phyloP scores from a whole-genome alignment of 305 asterid genomes.

The Rubia occidens region DNA sequence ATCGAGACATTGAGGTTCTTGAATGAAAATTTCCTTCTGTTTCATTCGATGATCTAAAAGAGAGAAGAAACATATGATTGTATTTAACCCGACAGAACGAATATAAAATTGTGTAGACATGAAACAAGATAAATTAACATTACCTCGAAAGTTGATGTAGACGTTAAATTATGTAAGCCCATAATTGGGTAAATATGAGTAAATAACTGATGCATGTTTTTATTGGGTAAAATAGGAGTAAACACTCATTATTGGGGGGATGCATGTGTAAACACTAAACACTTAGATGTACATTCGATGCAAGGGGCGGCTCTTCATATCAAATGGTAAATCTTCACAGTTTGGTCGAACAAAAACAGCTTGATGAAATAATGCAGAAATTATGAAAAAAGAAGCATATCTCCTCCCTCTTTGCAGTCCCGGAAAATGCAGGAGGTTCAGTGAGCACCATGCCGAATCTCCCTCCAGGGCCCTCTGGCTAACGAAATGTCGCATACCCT shows the following conservation, averaged over 20 bases:
- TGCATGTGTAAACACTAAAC: background rate
- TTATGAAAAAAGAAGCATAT: background rate
- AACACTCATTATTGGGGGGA: background rate
- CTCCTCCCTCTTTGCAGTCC: background rate
- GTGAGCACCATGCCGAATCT: too few relatives aligned
- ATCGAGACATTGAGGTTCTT: too few relatives aligned
- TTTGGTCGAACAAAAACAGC: constrained; percentile 5
- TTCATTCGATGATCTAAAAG: background rate
- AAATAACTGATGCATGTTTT: background rate
- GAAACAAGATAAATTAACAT: background rate
- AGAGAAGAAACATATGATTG: background rate
- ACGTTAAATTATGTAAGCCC: background rate
- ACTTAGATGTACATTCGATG: background rate
- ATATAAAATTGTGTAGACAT: background rate
- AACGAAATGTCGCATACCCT: constrained; percentile 67
- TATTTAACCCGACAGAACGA: background rate
- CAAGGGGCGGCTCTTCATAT: background rate
- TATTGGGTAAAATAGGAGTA: background rate
- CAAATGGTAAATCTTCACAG: background rate
- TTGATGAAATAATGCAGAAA: constrained; percentile 4
- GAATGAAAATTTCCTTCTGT: background rate
- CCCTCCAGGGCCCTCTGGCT: constrained; percentile 7
- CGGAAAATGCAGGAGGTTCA: background rate
- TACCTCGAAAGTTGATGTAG: too few relatives aligned
- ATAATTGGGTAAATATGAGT: background rate